Evolutionary conservation across 2,329 filamentous ascomycete species (phyloP), one percentile per base, ranked within the genome.

Genomic region (Chrysoporthe austroafricana): DNA sequence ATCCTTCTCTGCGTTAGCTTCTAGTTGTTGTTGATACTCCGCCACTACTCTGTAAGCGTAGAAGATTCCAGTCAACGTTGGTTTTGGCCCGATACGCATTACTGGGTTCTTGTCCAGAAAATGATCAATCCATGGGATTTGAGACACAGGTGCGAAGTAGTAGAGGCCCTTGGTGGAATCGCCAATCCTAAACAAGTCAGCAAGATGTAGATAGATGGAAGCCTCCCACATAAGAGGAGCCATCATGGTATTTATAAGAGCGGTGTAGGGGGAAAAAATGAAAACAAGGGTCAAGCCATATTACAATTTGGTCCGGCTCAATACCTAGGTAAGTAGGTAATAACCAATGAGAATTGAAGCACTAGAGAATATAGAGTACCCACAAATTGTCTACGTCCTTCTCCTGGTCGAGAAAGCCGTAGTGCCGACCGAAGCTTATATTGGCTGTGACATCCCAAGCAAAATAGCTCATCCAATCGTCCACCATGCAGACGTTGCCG

Each of bases 71-170:
- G 62, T 64, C 26, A 64, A 39, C 4, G 62, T 64, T 34, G 62
- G 62, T 21, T 64, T 56, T 3, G 72, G 73, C 8, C 73, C 74
- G 5, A 76, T 72, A 8, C 73, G 70, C 63, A 70, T 65, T 14
- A 76, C 9, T 0, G 74, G 75, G 48, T 76, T 76, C 66, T 76
- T 76, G 64, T 74, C 74, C 0, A 76, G 70, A 0, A 73, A 59
- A 34, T 70, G 70, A 66, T 77, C 74, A 5, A 77, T 63, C 52
- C 73, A 73, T 5, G 72, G 72, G n/a, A 77, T 66, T 70, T 77
- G 71, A 72, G 71, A 72, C 62, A 77, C 64, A 6, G 66, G 63
- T 13, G 70, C 64, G 52, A 76, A 73, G 68, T 78, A 74, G 56
- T 79, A 76, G 3, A 79, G 71, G 2, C 79, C 73, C 50, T 76